Conservation (phyloP, 2,329 filamentous ascomycete genomes). For the Colletotrichum incanum region DNA sequence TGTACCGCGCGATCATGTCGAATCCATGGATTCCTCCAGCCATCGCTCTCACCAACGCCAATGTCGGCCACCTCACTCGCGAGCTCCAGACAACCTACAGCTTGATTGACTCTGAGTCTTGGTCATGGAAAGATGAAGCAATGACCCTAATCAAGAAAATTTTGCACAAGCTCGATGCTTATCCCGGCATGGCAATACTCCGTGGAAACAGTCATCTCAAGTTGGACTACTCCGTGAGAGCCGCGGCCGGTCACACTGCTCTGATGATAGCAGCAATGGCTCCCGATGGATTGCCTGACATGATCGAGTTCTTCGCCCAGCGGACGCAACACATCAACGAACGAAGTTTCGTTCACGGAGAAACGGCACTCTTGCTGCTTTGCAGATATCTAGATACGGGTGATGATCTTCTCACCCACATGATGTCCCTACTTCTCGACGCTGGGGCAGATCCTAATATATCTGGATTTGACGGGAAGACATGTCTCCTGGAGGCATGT, state of each 20-base stretch:
- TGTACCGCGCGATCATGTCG: neutral
- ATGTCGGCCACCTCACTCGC: conserved; percentile 4
- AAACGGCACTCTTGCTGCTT: conserved; percentile 34
- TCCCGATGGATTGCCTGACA: conserved; percentile 15
- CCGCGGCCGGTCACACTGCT: conserved; percentile 23
- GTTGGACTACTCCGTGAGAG: neutral
- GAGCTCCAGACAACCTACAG: neutral
- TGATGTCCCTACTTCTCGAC: conserved; percentile 37
- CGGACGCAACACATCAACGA: conserved; percentile 40
- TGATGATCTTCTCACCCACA: conserved; percentile 9
- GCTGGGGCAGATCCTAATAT: conserved; percentile 42
- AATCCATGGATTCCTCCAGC: neutral
- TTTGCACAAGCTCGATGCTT: neutral
- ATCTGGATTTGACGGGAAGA: conserved; percentile 34
- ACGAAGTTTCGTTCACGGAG: conserved; percentile 23
- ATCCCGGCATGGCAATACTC: neutral
- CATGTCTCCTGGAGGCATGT: conserved; percentile 40
- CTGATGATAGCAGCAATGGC: conserved; percentile 44
- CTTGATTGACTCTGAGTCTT: neutral
- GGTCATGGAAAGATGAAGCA: neutral
- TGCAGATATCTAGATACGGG: conserved; percentile 29
- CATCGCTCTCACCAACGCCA: conserved; percentile 11
- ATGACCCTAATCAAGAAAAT: neutral
- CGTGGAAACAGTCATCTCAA: neutral
- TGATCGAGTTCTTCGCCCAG: conserved; percentile 43